Base-by-base conservation (phyloP, 257 asterid species). In the Plectranthus barbatus region DNA sequence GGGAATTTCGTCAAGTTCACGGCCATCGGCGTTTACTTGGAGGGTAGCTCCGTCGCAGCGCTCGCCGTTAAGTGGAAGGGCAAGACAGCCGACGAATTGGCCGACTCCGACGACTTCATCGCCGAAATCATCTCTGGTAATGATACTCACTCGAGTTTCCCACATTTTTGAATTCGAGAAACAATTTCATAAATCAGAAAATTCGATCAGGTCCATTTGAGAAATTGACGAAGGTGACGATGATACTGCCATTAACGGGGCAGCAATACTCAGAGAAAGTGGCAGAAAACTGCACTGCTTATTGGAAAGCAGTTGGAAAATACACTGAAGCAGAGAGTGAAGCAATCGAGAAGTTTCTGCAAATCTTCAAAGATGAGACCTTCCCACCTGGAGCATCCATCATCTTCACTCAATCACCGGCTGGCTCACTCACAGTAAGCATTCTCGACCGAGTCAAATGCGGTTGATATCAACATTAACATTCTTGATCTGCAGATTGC, bases 231-330 rank as follows among this genome's bases (percentile, higher is more conserved):
- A 77, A 49, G 64, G 95, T 89, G 78, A 89, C 83, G 3, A 83
- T 62, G 84, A 85, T 92, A 18, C 51, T 86, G 80, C 99, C 99
- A 6, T 74, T 92, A 44, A 84, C 95, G 54, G 98, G 99, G 21
- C 70, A 81, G 64, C 97, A 89, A 18, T 92, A 86, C 78, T 84
- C 99, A 0, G 95, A 78, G 79, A 92, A 89, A 73, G 99, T 92
- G 12, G 80, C 83, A 0, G 96, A 92, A 50, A 92, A 89, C 72
- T 86, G 96, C 64, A 73, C 80, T 23, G 91, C 95, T 2, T 58
- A 74, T 69, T 84, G 89, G 99, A 83, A 92, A 77, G 74, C 81
- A 9, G 33, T 69, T 1, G 96, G 89, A 39, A 75, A 71, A 48
- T 85, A 68, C 79, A 77, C 71, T 0, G 90, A 84, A 39, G 91